A percentile compares a stretch with the other conserved stretches of the same genome.
phyloP scores from a whole-genome alignment of 495 filamentous ascomycete species.

The Trichoderma erinaceum region DNA sequence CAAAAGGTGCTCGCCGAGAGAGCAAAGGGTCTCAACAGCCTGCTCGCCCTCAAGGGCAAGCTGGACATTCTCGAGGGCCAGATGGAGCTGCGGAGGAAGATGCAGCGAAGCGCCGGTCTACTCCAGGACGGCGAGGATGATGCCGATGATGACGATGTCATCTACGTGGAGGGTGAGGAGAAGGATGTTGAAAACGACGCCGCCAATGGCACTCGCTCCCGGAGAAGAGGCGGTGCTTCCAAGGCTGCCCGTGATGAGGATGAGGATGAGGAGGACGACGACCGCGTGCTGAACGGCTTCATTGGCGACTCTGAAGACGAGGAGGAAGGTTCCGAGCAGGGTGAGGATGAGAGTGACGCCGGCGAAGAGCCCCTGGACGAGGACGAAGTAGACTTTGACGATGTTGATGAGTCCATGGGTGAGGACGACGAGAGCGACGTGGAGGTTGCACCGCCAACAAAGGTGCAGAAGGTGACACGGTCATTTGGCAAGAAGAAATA shows the following conservation, averaged over 20 bases:
- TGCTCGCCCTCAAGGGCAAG: conserved; percentile 86
- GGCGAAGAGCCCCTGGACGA: conserved; percentile 34
- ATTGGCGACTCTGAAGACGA: conserved; percentile 28
- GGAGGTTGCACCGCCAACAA: conserved; percentile 29
- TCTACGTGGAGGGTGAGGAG: conserved; percentile 82
- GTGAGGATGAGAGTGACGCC: conserved; percentile 28
- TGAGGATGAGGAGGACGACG: conserved; percentile 27
- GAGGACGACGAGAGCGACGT: conserved; percentile 30
- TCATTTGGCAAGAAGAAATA: conserved; percentile 26
- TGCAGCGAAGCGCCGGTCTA: conserved; percentile 25
- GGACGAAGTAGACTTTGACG: conserved; percentile 36
- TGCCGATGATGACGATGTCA: conserved; percentile 63
- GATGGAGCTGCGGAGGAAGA: conserved; percentile 64
- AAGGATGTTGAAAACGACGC: conserved; percentile 36
- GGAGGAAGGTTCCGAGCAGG: conserved; percentile 25
- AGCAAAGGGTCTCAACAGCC: conserved; percentile 69
- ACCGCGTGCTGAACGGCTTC: conserved; percentile 21
- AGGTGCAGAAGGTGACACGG: conserved; percentile 29
- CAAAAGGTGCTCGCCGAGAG: conserved; percentile 80
- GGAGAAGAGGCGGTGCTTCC: background rate
- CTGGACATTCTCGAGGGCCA: conserved; percentile 87
- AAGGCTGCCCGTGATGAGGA: background rate
- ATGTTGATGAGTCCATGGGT: conserved; percentile 31
- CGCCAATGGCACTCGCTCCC: conserved; percentile 28
- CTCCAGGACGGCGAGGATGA: conserved; percentile 39